phyloP scores from a whole-genome alignment of 2,329 filamentous ascomycete genomes.

The Alternaria gaisen region DNA sequence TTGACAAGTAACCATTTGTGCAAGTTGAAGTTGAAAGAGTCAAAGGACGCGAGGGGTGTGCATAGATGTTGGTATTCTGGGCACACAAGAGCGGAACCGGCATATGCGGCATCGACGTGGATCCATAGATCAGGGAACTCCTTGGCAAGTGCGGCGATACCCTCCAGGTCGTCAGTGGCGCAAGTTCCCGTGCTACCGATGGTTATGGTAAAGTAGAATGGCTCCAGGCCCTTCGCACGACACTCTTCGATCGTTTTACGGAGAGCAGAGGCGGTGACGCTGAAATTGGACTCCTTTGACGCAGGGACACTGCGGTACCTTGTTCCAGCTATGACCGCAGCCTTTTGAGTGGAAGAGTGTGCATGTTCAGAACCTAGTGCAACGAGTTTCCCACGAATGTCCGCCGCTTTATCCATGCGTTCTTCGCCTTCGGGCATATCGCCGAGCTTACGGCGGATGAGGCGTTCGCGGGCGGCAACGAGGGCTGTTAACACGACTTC shows the following conservation, averaged over 20 bases:
- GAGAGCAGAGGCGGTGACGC: slow-evolving; percentile 73
- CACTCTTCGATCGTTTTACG: slow-evolving; percentile 70
- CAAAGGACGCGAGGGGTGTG: slow-evolving; percentile 70
- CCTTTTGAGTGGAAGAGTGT: slow-evolving; percentile 88
- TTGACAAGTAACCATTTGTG: slow-evolving; percentile 98
- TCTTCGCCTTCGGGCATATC: slow-evolving; percentile 47
- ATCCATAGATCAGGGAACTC: slow-evolving; percentile 78
- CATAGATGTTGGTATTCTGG: slow-evolving; percentile 80
- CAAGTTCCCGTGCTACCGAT: slow-evolving; percentile 90
- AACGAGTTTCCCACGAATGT: slow-evolving; percentile 75
- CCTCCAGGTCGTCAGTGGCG: slow-evolving; percentile 81
- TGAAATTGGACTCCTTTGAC: slow-evolving; percentile 69
- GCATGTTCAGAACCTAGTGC: slow-evolving; percentile 81
- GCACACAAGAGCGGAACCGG: slow-evolving; percentile 82
- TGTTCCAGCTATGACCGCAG: slow-evolving; percentile 85
- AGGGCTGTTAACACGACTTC: slow-evolving; percentile 88
- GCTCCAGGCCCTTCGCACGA: slow-evolving; percentile 74
- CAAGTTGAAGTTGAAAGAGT: slow-evolving; percentile 95
- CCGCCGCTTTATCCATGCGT: slow-evolving; percentile 67
- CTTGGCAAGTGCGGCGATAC: slow-evolving; percentile 67
- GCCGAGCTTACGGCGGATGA: slow-evolving; percentile 59
- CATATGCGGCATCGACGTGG: slow-evolving; percentile 93
- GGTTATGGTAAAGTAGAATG: slow-evolving; percentile 86
- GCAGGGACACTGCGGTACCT: slow-evolving; percentile 76
- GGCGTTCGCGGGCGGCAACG: slow-evolving; percentile 79